Percentiles rank a stretch among this genome's conserved stretches.
Conservation (phyloP, 2,329 filamentous ascomycete genomes). For the Thelonectria olida region DNA sequence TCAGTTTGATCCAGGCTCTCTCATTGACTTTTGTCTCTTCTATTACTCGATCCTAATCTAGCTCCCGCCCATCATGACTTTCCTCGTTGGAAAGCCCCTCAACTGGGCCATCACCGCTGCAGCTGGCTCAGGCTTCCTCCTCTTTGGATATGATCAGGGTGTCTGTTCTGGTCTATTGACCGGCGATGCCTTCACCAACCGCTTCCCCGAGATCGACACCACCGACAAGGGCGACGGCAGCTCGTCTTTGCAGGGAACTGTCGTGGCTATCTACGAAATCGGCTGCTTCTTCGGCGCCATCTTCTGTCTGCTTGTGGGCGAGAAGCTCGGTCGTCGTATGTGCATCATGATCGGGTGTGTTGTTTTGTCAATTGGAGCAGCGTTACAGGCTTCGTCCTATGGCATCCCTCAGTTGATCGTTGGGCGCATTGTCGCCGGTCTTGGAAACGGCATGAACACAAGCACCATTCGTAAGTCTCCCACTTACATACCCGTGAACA, state of each 20-base stretch:
- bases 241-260: conserved; percentile 54
- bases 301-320: conserved; percentile 50
- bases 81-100: conserved; percentile 46
- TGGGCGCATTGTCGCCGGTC: conserved; percentile 54
- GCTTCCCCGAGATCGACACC: conserved; percentile 48
- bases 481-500: not conserved
- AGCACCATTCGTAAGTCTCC: conserved; percentile 51
- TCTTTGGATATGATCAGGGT: conserved; percentile 47
- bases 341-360: conserved; percentile 52
- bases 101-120: conserved; percentile 50
- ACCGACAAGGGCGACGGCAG: conserved; percentile 49
- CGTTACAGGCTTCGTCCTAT: conserved; percentile 52
- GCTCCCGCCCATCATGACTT: conserved; percentile 23
- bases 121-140: conserved; percentile 48
- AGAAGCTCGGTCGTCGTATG: conserved; percentile 53
- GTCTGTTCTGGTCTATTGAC: conserved; percentile 47
- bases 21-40: not conserved
- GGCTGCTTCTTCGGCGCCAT: conserved; percentile 59
- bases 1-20: conserved; percentile 5
- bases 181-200: conserved; percentile 43
- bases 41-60: not conserved
- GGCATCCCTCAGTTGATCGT: conserved; percentile 54
- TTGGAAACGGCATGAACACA: conserved; percentile 59
- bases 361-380: conserved; percentile 53
- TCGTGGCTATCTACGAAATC: conserved; percentile 57